Conservation (phyloP, 31 red algal species). For the Porphyra umbilicalis region DNA sequence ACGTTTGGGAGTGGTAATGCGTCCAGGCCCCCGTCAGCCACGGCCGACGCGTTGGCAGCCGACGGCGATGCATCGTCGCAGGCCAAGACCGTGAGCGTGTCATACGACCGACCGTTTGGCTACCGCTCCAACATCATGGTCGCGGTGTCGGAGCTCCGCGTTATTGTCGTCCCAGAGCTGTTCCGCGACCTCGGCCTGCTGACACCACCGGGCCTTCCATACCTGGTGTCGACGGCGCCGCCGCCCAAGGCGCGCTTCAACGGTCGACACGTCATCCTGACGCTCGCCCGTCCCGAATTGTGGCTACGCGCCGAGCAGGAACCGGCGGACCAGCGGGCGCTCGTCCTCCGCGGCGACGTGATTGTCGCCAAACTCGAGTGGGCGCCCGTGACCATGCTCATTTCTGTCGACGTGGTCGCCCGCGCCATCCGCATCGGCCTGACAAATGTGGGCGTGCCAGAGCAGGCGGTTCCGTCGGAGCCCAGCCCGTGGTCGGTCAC, state of each 20-base stretch:
- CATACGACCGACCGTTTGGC: slow-evolving; percentile 79
- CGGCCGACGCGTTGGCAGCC: slow-evolving; percentile 17
- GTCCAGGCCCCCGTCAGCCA: too few relatives aligned
- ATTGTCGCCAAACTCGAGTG: slow-evolving; percentile 48
- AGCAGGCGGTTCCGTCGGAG: not conserved
- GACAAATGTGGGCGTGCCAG: not conserved
- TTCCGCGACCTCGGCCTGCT: slow-evolving; percentile 45
- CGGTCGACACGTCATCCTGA: slow-evolving; percentile 42
- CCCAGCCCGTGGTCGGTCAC: not conserved
- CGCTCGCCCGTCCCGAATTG: slow-evolving; percentile 39
- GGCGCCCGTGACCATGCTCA: slow-evolving; percentile 17
- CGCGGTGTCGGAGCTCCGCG: slow-evolving; percentile 13
- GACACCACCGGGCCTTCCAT: slow-evolving; percentile 65
- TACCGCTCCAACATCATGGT: slow-evolving; percentile 85
- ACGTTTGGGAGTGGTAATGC: not conserved
- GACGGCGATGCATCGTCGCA: not conserved
- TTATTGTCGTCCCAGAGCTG: slow-evolving; percentile 40
- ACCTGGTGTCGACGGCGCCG: slow-evolving; percentile 46
- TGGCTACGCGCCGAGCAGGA: slow-evolving; percentile 23
- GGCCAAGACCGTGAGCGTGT: slow-evolving; percentile 1
- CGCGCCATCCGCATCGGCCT: not conserved
- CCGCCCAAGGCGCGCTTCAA: slow-evolving; percentile 52
- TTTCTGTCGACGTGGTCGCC: not conserved
- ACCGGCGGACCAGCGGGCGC: slow-evolving; percentile 30
- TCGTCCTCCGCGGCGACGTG: slow-evolving; percentile 65